Base-by-base conservation (phyloP, 2,329 filamentous ascomycete genomes). In the Aureobasidium melanogenum region DNA sequence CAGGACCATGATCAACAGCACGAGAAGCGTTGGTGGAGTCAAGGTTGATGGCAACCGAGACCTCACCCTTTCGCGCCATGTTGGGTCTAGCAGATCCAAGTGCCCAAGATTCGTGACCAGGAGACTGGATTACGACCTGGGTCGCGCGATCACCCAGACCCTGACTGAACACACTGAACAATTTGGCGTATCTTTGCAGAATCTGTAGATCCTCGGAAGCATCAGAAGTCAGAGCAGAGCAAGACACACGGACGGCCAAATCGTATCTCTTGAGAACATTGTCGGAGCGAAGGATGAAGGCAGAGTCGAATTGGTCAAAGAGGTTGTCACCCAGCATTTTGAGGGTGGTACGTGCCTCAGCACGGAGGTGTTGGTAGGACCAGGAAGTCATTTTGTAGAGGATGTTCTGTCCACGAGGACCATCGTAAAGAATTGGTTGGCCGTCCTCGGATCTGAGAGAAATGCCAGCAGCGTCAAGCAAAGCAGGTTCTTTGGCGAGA, bases 311-410 rank as follows among this genome's bases (percentile, higher is more conserved):
- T 62, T 92, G 89, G 69, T 96, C 88, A 41, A 85, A 83, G 2
- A 83, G 77, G 50, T 84, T 83, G 69, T 94, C 86, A 62, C 88
- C 88, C 9, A 97, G 80, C 69, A 91, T 86, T 22, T 84, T 81
- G 28, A 94, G 77, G 0, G 91, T 93, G 46, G 84, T 80, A 64
- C 80, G 84, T 43, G 93, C 91, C 70, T 96, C 87, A 58, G 86
- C 82, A 50, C 85, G 85, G 46, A 99, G 79, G 62, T 87, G 74
- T 26, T 77, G 77, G 66, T 92, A 95, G 9, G 92, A 94, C 87
- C 88, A 96, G 15, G 84, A 75, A 0, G 85, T 88, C 88, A 97
- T 96, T 74, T 96, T 97, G 77, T 87, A 97, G 6, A 96, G 77
- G 22, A 97, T 69, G 67, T 99, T 99, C 60, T 95, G 77, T 32